Conservation (phyloP, 257 asterid species). For the Thymus quinquecostatus region DNA sequence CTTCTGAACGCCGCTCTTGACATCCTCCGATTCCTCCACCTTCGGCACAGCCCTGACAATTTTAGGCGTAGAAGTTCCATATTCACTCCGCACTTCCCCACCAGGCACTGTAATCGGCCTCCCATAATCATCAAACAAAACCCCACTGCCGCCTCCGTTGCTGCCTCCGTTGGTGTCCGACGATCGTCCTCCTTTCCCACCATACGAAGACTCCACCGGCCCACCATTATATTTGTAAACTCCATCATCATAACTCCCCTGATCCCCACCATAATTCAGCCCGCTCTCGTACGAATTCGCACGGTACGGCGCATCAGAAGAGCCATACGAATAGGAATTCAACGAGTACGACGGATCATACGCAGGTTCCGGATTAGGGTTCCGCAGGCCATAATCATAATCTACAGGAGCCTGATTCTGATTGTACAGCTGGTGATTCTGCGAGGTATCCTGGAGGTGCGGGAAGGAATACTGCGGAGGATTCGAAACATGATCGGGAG, state of each 20-base stretch:
- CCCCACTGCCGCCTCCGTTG: conserved; percentile 37
- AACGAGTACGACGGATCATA: conserved; percentile 42
- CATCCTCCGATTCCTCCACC: conserved; percentile 67
- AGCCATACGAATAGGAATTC: conserved; percentile 38
- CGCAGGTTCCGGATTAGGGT: conserved; percentile 37
- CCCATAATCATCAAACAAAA: conserved; percentile 89
- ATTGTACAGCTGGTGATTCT: conserved; percentile 40
- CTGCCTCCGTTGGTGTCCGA: conserved; percentile 36
- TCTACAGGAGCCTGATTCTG: conserved; percentile 45
- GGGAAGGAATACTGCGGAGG: conserved; percentile 58
- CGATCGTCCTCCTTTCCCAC: conserved; percentile 50
- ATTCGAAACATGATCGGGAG: conserved; percentile 48
- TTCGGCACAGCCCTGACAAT: conserved; percentile 76
- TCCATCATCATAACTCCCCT: conserved; percentile 53
- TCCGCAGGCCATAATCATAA: conserved; percentile 44
- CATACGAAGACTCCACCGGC: conserved; percentile 43
- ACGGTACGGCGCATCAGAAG: conserved; percentile 35
- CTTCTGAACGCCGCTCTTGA: conserved; percentile 63
- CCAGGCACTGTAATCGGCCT: conserved; percentile 63
- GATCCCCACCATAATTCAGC: conserved; percentile 51
- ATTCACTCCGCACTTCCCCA: conserved; percentile 48
- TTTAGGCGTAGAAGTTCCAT: conserved; percentile 43
- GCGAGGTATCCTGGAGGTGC: conserved; percentile 51
- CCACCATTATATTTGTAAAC: conserved; percentile 69
- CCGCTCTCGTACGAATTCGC: conserved; percentile 45